phyloP scores from a whole-genome alignment of 2,329 filamentous ascomycete genomes.

The Tothia fuscella region DNA sequence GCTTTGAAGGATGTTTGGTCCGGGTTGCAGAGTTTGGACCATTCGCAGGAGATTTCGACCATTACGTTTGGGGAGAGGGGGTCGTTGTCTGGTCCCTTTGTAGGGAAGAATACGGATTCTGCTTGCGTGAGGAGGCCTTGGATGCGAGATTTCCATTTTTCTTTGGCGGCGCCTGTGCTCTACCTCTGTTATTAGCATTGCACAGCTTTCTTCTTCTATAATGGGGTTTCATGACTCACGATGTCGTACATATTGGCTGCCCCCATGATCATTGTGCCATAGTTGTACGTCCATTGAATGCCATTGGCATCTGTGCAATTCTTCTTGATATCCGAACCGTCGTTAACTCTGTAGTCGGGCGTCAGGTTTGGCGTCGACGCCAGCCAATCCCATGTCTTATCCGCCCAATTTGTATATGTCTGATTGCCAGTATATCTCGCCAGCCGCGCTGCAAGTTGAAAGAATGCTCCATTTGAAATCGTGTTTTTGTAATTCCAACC shows the following conservation, averaged over 20 bases:
- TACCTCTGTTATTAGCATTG: slow-evolving; percentile 37
- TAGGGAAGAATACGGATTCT: slow-evolving; percentile 43
- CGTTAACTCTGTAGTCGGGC: slow-evolving; percentile 29
- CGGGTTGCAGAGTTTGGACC: slow-evolving; percentile 41
- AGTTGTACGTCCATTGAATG: slow-evolving; percentile 47
- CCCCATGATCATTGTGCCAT: slow-evolving; percentile 54
- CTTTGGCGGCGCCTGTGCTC: slow-evolving; percentile 4
- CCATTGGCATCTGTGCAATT: slow-evolving; percentile 49
- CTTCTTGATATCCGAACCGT: slow-evolving; percentile 34
- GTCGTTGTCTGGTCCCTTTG: slow-evolving; percentile 39
- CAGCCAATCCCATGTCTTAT: slow-evolving; percentile 48
- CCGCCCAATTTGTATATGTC: slow-evolving; percentile 68
- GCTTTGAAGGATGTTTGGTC: slow-evolving; percentile 60
- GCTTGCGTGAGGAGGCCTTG: slow-evolving; percentile 42
- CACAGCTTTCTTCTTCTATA: too few species aligned
- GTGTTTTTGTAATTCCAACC: slow-evolving; percentile 51
- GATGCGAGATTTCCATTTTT: slow-evolving; percentile 16
- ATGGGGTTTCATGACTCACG: slow-evolving; percentile 29
- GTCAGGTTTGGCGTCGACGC: slow-evolving; percentile 34
- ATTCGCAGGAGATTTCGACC: slow-evolving; percentile 56
- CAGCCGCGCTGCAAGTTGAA: slow-evolving; percentile 52
- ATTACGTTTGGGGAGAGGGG: slow-evolving; percentile 42
- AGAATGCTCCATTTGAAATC: slow-evolving; percentile 46
- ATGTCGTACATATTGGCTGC: slow-evolving; percentile 22
- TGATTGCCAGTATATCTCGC: slow-evolving; percentile 63